phyloP scores from a whole-genome alignment of 495 filamentous ascomycete genomes.

The Ascodesmis nigricans region DNA sequence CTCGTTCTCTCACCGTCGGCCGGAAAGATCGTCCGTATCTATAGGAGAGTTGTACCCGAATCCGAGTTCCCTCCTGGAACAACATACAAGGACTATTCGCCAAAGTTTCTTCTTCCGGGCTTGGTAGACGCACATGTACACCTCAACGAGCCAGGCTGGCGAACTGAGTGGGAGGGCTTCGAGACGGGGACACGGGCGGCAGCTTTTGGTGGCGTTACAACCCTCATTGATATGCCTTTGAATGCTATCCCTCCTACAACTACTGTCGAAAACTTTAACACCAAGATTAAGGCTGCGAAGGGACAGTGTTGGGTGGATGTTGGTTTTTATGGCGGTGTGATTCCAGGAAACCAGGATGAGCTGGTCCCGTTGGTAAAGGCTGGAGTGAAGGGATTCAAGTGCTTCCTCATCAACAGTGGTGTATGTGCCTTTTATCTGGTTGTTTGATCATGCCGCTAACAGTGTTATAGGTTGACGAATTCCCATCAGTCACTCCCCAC shows the following conservation, averaged over 20 bases:
- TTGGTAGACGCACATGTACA: constrained; percentile 95
- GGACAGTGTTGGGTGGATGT: constrained; percentile 97
- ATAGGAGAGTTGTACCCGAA: constrained; percentile 46
- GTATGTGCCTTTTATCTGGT: constrained; percentile 31
- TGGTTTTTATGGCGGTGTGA: constrained; percentile 88
- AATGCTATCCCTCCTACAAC: constrained; percentile 96
- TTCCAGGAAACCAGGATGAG: constrained; percentile 70
- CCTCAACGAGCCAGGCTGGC: constrained; percentile 75
- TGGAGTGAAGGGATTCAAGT: constrained; percentile 90
- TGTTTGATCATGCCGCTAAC: not conserved
- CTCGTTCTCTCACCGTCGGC: constrained; percentile 54
- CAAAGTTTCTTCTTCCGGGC: constrained; percentile 71
- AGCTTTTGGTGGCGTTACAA: constrained; percentile 93
- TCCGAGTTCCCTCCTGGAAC: constrained; percentile 49
- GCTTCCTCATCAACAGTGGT: constrained; percentile 90
- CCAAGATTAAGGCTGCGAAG: constrained; percentile 65
- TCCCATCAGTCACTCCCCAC: constrained; percentile 60
- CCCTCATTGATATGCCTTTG: constrained; percentile 91
- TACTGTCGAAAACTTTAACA: constrained; percentile 55
- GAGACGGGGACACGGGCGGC: constrained; percentile 80
- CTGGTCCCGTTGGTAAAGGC: constrained; percentile 58
- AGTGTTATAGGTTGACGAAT: constrained; percentile 57
- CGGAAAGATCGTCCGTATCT: constrained; percentile 67
- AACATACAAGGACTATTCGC: constrained; percentile 63
- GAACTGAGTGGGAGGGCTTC: constrained; percentile 98